Base-by-base conservation (phyloP, 225 moss, liverwort and hornwort species). In the Physcomitrium patens region DNA sequence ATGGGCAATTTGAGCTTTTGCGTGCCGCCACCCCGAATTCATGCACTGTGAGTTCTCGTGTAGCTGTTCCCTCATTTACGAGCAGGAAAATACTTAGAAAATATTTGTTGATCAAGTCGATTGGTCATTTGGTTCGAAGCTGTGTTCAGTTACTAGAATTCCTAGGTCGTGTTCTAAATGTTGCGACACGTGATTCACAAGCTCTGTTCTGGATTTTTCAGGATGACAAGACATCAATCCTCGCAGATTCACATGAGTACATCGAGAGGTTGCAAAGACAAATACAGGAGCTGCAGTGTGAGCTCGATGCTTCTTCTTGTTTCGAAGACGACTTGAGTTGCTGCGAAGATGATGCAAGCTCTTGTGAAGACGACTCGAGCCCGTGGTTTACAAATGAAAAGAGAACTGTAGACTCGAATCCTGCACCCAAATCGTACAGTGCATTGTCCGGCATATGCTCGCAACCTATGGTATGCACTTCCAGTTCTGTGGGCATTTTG, bases 251-350 rank as follows among this genome's bases (percentile, higher is more conserved):
- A 0, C 77, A 84, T 7, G 80, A 80, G 54, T 84, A 84, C 9
- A 84, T 84, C 52, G 84, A 84, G 77, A 84, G 74, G 73, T 42
- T 84, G 60, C 80, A 80, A 70, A 52, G 80, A 16, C 80, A 77
- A 73, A 80, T 84, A 60, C 69, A 73, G 31, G 77, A 84, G 54
- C 70, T 84, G 11, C 80, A 77, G 12, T 27, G 57, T 49, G 84
- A 80, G 63, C 69, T 80, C n/a, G 80, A 79, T 20, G 11, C 65
- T 22, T 71, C 72, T 26, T 64, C 68, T 17, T 70, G 53, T 20
- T 43, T 44, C 46, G 68, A 75, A 13, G 63, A 48, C 16, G 77
- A 65, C 19, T 56, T 17, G 72, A 60, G 66, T 51, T 59, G 9
- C 7, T 72, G 48, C 48, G 48, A 48, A 48, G 48, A 48, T 14